These are phyloP conservation scores for Exophiala viscosa DNA, from an alignment of 2,329 filamentous ascomycete genomes.

Conservation along the genomic window DNA sequence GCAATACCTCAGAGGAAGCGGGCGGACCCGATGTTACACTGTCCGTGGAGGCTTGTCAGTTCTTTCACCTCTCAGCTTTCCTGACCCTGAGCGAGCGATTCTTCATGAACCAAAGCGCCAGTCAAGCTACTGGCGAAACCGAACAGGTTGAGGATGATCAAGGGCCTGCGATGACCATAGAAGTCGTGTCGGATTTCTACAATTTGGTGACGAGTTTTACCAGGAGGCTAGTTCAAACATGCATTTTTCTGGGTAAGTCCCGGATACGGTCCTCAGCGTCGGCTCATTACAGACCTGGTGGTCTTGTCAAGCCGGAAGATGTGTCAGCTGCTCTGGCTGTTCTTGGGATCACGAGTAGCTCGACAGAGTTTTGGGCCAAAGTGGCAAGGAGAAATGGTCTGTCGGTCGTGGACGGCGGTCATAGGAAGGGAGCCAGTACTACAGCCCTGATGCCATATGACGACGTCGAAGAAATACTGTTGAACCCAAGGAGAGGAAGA, in stretches of 20 bases:
- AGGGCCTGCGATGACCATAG: conserved; percentile 67
- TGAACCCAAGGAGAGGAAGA: conserved; percentile 6
- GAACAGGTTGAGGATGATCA: conserved; percentile 51
- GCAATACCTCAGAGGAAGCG: conserved; percentile 1
- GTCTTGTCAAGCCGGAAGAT: conserved; percentile 45
- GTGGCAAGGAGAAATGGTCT: conserved; percentile 52
- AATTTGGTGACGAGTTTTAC: conserved; percentile 65
- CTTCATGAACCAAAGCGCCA: conserved; percentile 66
- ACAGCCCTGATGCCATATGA: conserved; percentile 12
- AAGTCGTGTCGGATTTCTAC: conserved; percentile 73
- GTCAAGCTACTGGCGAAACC: conserved; percentile 65
- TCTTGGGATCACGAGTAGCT: conserved; percentile 45
- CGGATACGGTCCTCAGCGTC: conserved; percentile 54
- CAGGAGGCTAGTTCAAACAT: conserved; percentile 64
- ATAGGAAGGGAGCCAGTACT: conserved; percentile 17
- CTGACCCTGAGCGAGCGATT: conserved; percentile 60
- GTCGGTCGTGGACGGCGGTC: conserved; percentile 36
- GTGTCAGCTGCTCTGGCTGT: conserved; percentile 54
- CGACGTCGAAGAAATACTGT: conserved; percentile 29
- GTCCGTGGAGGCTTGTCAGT: conserved; percentile 21
- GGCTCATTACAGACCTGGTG: conserved; percentile 32
- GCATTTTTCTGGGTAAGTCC: conserved; percentile 67
- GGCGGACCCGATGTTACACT: background rate
- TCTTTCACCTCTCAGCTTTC: conserved; percentile 61
- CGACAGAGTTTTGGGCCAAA: conserved; percentile 50